Evolutionary conservation across 1,139 yeast genomes (phyloP).

Genomic region (Candida buenavistaensis): DNA sequence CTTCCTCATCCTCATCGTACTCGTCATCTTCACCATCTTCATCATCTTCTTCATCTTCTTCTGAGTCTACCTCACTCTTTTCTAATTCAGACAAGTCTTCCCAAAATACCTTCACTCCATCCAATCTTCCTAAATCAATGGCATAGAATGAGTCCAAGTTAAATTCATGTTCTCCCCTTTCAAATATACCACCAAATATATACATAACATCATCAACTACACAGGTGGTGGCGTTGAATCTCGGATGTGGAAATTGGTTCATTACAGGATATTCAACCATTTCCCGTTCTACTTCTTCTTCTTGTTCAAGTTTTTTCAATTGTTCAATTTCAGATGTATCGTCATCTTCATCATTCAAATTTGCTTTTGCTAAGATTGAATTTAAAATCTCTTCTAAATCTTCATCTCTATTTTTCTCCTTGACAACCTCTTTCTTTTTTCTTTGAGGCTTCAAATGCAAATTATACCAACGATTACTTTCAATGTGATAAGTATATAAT

Average conservation of each 20-base stretch:
- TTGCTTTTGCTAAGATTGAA: slow-evolving; percentile 69
- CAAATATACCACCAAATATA: slow-evolving; percentile 93
- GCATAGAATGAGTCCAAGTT: slow-evolving; percentile 83
- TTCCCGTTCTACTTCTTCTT: slow-evolving; percentile 37
- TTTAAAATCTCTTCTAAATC: slow-evolving; percentile 83
- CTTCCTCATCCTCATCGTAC: slow-evolving; percentile 67
- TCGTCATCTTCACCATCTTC: slow-evolving; percentile 56
- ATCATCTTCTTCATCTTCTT: slow-evolving; percentile 40
- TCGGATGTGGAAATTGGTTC: slow-evolving; percentile 75
- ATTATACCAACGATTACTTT: slow-evolving; percentile 86
- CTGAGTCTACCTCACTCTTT: slow-evolving; percentile 26
- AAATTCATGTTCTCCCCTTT: slow-evolving; percentile 81
- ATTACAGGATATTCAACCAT: slow-evolving; percentile 54
- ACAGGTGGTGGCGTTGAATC: slow-evolving; percentile 85
- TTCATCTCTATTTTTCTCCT: slow-evolving; percentile 64
- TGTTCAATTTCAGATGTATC: slow-evolving; percentile 40
- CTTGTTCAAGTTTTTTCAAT: slow-evolving; percentile 35
- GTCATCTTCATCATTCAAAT: slow-evolving; percentile 58
- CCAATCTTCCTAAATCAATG: slow-evolving; percentile 80
- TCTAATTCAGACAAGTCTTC: slow-evolving; percentile 61
- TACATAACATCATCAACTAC: slow-evolving; percentile 83
- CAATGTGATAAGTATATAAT: slow-evolving; percentile 79
- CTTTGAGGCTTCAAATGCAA: slow-evolving; percentile 64
- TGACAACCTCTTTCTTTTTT: slow-evolving; percentile 43
- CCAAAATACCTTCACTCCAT: slow-evolving; percentile 89